Evolutionary conservation across 2,329 filamentous ascomycete genomes (phyloP), one percentile per base, ranked within the genome.

Genomic region (Ambrosiella cleistominuta): DNA sequence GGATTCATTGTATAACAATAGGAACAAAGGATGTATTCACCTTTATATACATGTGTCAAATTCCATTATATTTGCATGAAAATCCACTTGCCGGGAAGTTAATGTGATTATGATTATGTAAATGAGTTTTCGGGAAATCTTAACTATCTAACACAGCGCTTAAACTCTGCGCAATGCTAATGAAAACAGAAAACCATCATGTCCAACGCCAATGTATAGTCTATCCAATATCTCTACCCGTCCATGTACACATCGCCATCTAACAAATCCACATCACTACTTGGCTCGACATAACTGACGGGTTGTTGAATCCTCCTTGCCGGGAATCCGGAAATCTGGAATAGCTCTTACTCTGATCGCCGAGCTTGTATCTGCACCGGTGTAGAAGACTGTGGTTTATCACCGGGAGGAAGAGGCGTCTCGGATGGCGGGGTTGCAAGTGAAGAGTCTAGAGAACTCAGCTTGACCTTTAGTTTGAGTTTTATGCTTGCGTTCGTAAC

Each of bases 221-320:
- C 17, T 11, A 51, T 2, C 9, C 5, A 11, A 42, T 12, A 42
- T 12, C 19, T n/a, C 35, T 51, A 42, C 2, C 39, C 39, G 9
- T 42, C 39, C 39, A 42, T 42, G 8, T 51, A 15, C 38, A 19
- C 13, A n/a, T 68, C 66, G 47, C 63, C 61, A 53, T 66, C 65
- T 62, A 15, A 40, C 7, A 54, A 9, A n/a, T 39, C 52, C 52
- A 42, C 40, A 12, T 54, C 52, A 44, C 52, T 44, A 11, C 35
- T 38, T 42, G 52, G 52, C 8, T 70, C 70, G 36, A 65, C 68
- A 61, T 74, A 73, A 61, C 68, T 70, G 13, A 72, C 66, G 36
- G 38, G 45, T 52, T 39, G 37, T 38, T 59, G 58, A 17, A 36
- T 58, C 17, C 57, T 58, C 13, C 57, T 58, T n/a, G 57, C 58